These are phyloP conservation scores for Saitozyma sp. DNA, from an alignment of 768 basidiomycete species.

Conservation along the genomic window DNA sequence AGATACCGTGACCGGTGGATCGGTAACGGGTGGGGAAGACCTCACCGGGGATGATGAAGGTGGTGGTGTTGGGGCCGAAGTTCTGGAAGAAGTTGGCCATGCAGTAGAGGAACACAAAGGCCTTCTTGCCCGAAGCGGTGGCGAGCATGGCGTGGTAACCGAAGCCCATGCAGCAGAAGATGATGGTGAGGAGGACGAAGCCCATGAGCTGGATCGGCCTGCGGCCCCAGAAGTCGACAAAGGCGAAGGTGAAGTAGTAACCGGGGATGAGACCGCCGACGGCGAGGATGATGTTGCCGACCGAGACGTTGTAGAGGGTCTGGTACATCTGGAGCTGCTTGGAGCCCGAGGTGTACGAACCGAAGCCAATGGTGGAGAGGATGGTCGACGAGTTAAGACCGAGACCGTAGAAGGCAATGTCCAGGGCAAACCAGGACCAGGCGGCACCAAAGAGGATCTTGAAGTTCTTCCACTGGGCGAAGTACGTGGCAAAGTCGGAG, in stretches of 20 bases:
- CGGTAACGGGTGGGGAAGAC: conserved; percentile 54
- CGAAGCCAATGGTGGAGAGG: conserved; percentile 70
- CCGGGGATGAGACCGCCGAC: conserved; percentile 54
- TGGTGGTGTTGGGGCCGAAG: conserved; percentile 39
- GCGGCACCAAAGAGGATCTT: conserved; percentile 76
- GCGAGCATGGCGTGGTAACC: conserved; percentile 50
- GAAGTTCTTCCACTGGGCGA: conserved; percentile 71
- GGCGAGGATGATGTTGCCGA: conserved; percentile 52
- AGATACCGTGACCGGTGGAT: conserved; percentile 51
- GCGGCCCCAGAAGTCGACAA: conserved; percentile 52
- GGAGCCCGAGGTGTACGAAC: conserved; percentile 54
- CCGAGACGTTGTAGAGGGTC: conserved; percentile 47
- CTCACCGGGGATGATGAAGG: conserved; percentile 50
- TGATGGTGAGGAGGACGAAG: conserved; percentile 43
- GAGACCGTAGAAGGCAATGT: conserved; percentile 80
- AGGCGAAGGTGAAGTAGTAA: conserved; percentile 51
- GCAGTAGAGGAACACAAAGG: conserved; percentile 51
- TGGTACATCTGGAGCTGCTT: conserved; percentile 41
- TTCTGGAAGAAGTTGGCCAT: conserved; percentile 54
- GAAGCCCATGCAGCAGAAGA: conserved; percentile 51
- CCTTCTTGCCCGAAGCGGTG: conserved; percentile 43
- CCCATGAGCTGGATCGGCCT: conserved; percentile 54
- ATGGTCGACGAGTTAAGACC: conserved; percentile 80
- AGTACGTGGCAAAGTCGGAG: conserved; percentile 66
- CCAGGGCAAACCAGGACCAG: conserved; percentile 78